phyloP scores from a whole-genome alignment of 805 yeast species.

The Martiniozyma abietophila region DNA sequence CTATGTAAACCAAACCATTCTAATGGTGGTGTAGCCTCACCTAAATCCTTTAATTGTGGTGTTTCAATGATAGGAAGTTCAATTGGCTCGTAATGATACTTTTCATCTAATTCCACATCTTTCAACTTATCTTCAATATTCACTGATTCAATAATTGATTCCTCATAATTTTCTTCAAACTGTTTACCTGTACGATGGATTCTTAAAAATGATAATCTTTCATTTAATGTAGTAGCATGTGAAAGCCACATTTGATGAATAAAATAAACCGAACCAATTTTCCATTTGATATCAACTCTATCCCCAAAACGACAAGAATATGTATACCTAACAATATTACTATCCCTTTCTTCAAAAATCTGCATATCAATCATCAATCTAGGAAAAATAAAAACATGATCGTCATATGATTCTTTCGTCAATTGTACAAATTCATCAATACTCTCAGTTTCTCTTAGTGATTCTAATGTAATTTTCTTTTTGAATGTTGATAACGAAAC shows the following conservation, averaged over 20 bases:
- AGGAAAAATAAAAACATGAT: constrained; percentile 73
- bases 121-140: constrained; percentile 34
- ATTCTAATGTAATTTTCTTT: constrained; percentile 39
- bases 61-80: constrained; percentile 77
- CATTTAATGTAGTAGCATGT: constrained; percentile 63
- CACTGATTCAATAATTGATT: constrained; percentile 25
- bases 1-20: constrained; percentile 98
- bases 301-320: constrained; percentile 78
- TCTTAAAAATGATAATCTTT: constrained; percentile 40
- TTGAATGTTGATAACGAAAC: constrained; percentile 61
- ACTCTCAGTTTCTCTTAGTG: constrained; percentile 25
- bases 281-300: constrained; percentile 88
- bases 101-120: constrained; percentile 36
- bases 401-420: constrained; percentile 61
- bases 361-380: constrained; percentile 67
- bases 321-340: constrained; percentile 51
- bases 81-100: constrained; percentile 51
- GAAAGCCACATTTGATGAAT: constrained; percentile 89
- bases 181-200: constrained; percentile 26
- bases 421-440: constrained; percentile 48
- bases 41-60: constrained; percentile 83
- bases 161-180: constrained; percentile 29
- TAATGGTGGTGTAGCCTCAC: constrained; percentile 95
- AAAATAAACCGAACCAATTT: constrained; percentile 81
- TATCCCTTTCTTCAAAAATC: constrained; percentile 49